phyloP scores from a whole-genome alignment of 176 grass and related monocot species.

The Leersia perrieri region DNA sequence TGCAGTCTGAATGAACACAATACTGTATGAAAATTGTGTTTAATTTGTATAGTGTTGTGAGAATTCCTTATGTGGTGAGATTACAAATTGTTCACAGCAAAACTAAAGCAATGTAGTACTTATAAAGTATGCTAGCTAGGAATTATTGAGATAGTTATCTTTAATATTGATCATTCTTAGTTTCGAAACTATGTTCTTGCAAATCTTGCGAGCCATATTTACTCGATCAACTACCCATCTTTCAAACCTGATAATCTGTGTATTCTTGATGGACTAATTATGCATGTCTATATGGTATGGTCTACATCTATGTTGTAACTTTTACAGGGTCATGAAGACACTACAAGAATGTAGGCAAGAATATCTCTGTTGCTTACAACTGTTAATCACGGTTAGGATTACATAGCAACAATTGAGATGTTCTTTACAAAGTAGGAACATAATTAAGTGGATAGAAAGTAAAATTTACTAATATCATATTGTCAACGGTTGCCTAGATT shows the following conservation, averaged over 20 bases:
- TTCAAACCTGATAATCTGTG: not conserved
- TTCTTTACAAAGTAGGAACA: not conserved
- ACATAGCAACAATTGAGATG: not conserved
- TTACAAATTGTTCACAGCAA: not conserved
- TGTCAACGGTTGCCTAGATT: not conserved
- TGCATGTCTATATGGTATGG: not conserved
- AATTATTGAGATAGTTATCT: too few relatives aligned
- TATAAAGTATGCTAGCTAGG: too few relatives aligned
- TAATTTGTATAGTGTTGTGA: not conserved
- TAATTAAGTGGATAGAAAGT: not conserved
- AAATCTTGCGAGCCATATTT: not conserved
- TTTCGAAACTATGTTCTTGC: too few relatives aligned
- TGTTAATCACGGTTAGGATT: too few relatives aligned
- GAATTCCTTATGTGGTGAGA: not conserved
- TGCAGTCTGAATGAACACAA: not conserved
- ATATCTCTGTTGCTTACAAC: too few relatives aligned
- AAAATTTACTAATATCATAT: too few relatives aligned
- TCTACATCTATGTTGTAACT: not conserved
- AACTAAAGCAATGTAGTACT: not conserved
- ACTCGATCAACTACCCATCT: not conserved
- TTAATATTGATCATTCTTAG: too few relatives aligned
- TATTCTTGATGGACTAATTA: not conserved
- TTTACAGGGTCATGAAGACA: not conserved
- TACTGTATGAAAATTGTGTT: not conserved
- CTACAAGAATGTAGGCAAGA: not conserved